Percentiles rank a stretch among this genome's conserved stretches.
These are phyloP conservation scores for Mortierella sp. DNA, from an alignment of 371 early-diverging fungal genomes.

Conservation along the genomic window DNA sequence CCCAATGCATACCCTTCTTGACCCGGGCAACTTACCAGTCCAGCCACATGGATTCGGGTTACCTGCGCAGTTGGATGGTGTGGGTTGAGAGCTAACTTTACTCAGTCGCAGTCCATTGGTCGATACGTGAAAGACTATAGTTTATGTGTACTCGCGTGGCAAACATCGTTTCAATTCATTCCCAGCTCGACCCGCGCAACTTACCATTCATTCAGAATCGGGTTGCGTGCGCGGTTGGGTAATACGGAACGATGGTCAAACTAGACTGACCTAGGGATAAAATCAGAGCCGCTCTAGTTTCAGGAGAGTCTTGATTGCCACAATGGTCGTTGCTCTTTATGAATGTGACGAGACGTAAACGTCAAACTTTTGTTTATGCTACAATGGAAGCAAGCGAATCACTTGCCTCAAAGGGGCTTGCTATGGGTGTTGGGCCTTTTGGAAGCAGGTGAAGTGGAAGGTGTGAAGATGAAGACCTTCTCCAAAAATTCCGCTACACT, in stretches of 20 bases:
- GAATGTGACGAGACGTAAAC: too few relatives aligned
- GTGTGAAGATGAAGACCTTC: too few relatives aligned
- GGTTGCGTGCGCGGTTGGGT: constrained; percentile 6
- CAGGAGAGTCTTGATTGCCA: too few relatives aligned
- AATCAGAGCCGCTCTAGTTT: too few relatives aligned
- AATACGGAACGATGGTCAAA: constrained; percentile 6
- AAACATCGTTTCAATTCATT: constrained; percentile 2
- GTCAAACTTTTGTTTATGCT: too few relatives aligned
- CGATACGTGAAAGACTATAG: background rate
- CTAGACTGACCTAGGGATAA: too few relatives aligned
- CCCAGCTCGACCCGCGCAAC: background rate
- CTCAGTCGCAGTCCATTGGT: background rate
- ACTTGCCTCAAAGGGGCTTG: too few relatives aligned
- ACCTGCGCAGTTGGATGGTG: constrained; percentile 8
- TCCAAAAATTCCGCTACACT: too few relatives aligned
- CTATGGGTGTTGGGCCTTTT: too few relatives aligned
- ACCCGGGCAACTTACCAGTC: constrained; percentile 9
- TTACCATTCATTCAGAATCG: constrained; percentile 1
- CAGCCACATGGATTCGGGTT: background rate
- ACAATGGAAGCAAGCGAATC: too few relatives aligned
- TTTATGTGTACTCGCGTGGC: constrained; percentile 5
- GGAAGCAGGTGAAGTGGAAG: too few relatives aligned
- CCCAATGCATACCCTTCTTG: constrained; percentile 11
- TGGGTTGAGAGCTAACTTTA: constrained; percentile 1
- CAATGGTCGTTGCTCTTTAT: too few relatives aligned